phyloP scores from a whole-genome alignment of 805 yeast species.

The Saccharomycopsis babjevae region DNA sequence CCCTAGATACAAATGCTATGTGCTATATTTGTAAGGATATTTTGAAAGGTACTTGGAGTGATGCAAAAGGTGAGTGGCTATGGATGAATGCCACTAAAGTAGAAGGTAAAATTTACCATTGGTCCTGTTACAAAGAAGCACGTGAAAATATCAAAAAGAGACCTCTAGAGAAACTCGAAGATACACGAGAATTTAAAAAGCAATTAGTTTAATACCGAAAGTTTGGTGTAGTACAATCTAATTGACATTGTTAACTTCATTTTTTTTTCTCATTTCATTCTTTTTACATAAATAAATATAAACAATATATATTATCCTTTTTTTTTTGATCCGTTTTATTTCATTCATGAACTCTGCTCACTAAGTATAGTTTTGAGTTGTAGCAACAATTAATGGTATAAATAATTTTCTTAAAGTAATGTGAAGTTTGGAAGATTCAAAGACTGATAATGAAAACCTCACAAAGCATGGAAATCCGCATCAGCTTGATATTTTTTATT shows the following conservation, averaged over 20 bases:
- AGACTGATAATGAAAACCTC: no score
- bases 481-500: no score
- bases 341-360: no score
- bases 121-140: constrained; percentile 62
- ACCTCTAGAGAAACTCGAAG: neutral
- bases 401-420: no score
- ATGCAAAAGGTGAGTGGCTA: constrained; percentile 71
- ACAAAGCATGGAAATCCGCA: neutral
- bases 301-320: neutral
- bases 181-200: neutral
- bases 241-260: neutral
- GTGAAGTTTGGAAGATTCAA: no score
- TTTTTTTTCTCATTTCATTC: neutral
- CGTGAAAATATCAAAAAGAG: constrained; percentile 19
- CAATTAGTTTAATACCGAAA: neutral
- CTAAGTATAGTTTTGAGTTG: no score
- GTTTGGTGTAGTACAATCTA: no score
- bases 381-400: no score
- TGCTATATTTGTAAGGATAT: constrained; percentile 69
- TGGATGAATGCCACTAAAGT: constrained; percentile 58
- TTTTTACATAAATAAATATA: neutral
- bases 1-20: constrained; percentile 42
- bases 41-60: constrained; percentile 56
- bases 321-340: neutral
- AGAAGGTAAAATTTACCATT: constrained; percentile 48